Conservation (phyloP, 2,329 filamentous ascomycete genomes). For the Trichoderma gracile region DNA sequence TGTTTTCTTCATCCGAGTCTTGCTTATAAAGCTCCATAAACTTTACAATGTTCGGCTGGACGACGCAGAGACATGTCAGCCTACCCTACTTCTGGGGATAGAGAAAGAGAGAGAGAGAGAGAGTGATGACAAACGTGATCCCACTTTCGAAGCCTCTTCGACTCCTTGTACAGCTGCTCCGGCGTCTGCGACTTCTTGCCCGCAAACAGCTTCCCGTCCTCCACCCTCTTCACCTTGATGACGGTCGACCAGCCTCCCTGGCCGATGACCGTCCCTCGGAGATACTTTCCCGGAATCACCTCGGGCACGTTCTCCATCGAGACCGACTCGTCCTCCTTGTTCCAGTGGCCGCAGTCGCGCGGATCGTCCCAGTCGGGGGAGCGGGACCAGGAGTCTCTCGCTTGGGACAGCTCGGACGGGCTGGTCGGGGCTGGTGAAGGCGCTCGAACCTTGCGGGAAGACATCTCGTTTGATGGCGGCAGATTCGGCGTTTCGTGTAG, state of each 20-base stretch:
- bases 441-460: neutral
- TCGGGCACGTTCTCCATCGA: conserved; percentile 25
- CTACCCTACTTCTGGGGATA: too few species aligned
- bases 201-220: conserved; percentile 34
- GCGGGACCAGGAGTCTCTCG: too few species aligned
- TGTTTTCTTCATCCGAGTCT: conserved; percentile 18
- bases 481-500: too few species aligned
- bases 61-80: too few species aligned
- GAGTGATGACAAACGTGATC: conserved; percentile 34
- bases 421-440: neutral
- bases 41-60: conserved; percentile 35
- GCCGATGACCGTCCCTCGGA: conserved; percentile 33
- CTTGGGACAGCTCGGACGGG: too few species aligned
- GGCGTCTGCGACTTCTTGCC: conserved; percentile 33
- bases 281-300: conserved; percentile 31
- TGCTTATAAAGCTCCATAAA: conserved; percentile 36
- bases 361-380: neutral
- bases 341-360: conserved; percentile 27
- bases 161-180: conserved; percentile 33
- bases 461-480: too few species aligned
- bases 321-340: conserved; percentile 28
- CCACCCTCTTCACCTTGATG: conserved; percentile 34
- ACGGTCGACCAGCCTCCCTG: conserved; percentile 35
- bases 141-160: conserved; percentile 29
- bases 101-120: too few species aligned